Evolutionary conservation across 129 eudicot genomes (phyloP), one percentile per base, ranked within the genome.

Genomic region (Tagetes patula): DNA sequence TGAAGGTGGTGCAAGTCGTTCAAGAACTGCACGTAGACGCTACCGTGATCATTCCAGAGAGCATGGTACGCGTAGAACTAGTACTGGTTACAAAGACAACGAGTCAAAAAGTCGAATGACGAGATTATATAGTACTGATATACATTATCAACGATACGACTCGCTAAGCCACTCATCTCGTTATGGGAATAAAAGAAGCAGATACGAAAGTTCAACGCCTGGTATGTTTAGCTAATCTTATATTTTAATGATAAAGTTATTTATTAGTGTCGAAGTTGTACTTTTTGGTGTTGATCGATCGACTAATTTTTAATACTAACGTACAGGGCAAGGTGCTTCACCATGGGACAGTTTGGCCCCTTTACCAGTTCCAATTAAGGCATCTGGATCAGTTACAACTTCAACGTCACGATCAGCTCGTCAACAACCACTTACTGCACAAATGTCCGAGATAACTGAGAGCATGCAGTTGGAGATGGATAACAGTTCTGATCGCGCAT

Each of bases 281-380:
- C 43, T 81, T 34, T 58, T 53, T 49, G 48, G 40, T 72, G 59
- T 8, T 72, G 72, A 52, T 77, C 4, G 70, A 20, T 20, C 37
- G 38, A 69, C 64, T 58, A 47, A 58, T 45, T 60, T 10, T 46
- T 75, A 33, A 70, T 37, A 12, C 34, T 50, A 33, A 20, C 27
- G 27, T 20, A 20, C 48, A 80, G 94, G 81, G 53, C 77, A 76
- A 70, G 72, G 79, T 62, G 88, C 91, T 76, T 94, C 99, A 60
- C 97, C 99, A 56, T 94, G 99, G 99, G 99, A 94, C 67, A 85
- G 82, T 62, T 72, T 84, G 54, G 92, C 96, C 53, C 96, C 99
- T 77, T 94, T 96, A 31, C 97, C 96, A 64, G 91, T 85, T 47
- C 99, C 99, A 33, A 94, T 94, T 48, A 82, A 97, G 54, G 99